Evolutionary conservation across 2,329 filamentous ascomycete genomes (phyloP).

Genomic region (Paracorniculantispora psalliotae): DNA sequence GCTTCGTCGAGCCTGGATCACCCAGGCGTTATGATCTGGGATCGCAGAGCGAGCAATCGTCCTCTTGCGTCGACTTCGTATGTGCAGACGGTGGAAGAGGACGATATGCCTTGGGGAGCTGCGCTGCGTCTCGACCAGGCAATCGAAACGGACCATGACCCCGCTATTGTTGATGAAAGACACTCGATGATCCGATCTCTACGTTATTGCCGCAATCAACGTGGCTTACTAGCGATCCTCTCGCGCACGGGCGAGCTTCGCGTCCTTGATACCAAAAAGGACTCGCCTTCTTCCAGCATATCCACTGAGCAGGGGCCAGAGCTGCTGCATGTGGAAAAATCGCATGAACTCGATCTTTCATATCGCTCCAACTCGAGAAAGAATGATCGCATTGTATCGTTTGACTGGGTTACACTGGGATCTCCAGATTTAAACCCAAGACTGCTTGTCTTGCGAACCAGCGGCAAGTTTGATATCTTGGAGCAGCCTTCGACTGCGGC

Average conservation of each 20-base stretch:
- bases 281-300: conserved; percentile 37
- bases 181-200: conserved; percentile 58
- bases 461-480: conserved; percentile 56
- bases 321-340: conserved; percentile 54
- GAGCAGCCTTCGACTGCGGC: conserved; percentile 56
- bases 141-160: conserved; percentile 50
- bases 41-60: conserved; percentile 58
- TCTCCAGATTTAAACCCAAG: conserved; percentile 52
- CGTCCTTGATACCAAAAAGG: conserved; percentile 53
- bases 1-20: conserved; percentile 73
- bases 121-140: conserved; percentile 53
- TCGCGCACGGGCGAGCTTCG: conserved; percentile 60
- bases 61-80: conserved; percentile 50
- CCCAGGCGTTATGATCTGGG: conserved; percentile 72
- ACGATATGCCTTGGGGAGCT: conserved; percentile 58
- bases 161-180: conserved; percentile 47
- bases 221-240: conserved; percentile 56
- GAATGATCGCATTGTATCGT: conserved; percentile 59
- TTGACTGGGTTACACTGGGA: conserved; percentile 60
- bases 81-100: conserved; percentile 53
- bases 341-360: conserved; percentile 57
- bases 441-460: conserved; percentile 55
- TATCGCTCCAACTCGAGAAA: conserved; percentile 48
- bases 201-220: conserved; percentile 58
- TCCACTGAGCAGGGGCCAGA: conserved; percentile 48